A percentile compares a stretch with the other conserved stretches of the same genome.
phyloP scores from a whole-genome alignment of 2,329 filamentous ascomycete species.

The Aspergillus tubingensis region DNA sequence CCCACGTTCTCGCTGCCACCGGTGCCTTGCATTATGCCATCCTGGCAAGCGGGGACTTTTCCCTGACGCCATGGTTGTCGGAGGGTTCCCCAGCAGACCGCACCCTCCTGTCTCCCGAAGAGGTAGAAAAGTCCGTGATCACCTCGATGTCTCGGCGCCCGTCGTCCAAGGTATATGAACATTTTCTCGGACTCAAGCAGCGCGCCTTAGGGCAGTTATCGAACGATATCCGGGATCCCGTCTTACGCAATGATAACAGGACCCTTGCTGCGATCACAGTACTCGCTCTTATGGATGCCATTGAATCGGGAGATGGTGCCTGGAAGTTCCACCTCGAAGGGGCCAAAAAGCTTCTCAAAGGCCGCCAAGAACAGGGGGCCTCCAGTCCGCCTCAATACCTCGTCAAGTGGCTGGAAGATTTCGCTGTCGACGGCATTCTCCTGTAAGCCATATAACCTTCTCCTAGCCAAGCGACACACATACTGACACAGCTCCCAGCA shows the following conservation, averaged over 20 bases:
- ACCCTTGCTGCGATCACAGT: slow-evolving; percentile 51
- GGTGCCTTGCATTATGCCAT: slow-evolving; percentile 52
- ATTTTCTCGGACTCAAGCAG: slow-evolving; percentile 52
- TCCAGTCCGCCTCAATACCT: slow-evolving; percentile 23
- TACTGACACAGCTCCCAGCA: slow-evolving; percentile 22
- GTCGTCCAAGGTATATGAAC: slow-evolving; percentile 40
- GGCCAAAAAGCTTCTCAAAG: slow-evolving; percentile 50
- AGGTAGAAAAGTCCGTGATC: slow-evolving; percentile 32
- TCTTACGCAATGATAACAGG: slow-evolving; percentile 43
- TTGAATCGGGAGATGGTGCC: slow-evolving; percentile 53
- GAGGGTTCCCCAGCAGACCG: slow-evolving; percentile 19
- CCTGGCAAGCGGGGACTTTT: slow-evolving; percentile 38
- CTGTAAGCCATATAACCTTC: slow-evolving; percentile 27
- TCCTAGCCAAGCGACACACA: background rate
- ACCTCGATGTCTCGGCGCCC: slow-evolving; percentile 34
- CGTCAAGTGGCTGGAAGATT: slow-evolving; percentile 38
- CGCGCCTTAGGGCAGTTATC: slow-evolving; percentile 48
- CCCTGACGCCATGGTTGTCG: slow-evolving; percentile 37
- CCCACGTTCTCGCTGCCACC: slow-evolving; percentile 51
- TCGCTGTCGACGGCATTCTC: slow-evolving; percentile 41
- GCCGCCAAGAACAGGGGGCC: slow-evolving; percentile 31
- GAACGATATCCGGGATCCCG: slow-evolving; percentile 31
- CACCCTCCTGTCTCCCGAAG: slow-evolving; percentile 25
- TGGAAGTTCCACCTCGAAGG: slow-evolving; percentile 57
- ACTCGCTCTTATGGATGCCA: slow-evolving; percentile 53